Evolutionary conservation across 495 filamentous ascomycete species (phyloP), one percentile per base, ranked within the genome.

Genomic region (Trichoderma virens): DNA sequence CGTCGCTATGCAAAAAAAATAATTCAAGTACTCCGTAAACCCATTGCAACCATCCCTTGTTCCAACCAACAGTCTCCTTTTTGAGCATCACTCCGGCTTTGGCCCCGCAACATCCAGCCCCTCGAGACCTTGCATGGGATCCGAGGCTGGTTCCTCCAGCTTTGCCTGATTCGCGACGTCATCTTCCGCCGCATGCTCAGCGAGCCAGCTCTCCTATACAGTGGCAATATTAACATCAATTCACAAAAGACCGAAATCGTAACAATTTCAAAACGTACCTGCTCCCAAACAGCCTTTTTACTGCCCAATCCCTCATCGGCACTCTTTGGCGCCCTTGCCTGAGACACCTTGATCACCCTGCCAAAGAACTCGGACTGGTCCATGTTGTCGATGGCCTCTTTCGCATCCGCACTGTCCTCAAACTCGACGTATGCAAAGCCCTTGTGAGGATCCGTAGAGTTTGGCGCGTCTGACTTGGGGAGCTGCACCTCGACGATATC

Each of bases 341-440:
- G 82, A 16, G 91, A 91, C 20, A 98, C 94, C 73, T 90, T 96
- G 74, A 99, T 88, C 3, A 94, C 89, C 34, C 90, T 83, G 2
- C 93, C 95, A 72, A 91, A 97, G n/a, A 99, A 81, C 79, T 97
- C 92, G 65, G 92, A 88, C 71, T 95, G 92, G 70, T 99, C 91
- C 95, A 98, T 97, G 75, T 99, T 99, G 81, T 98, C 91, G 71
- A 99, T 96, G 41, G 94, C 94, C 75, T 97, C 94, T 65, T 87
- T 88, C 59, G 92, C 93, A 76, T 99, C 94, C 62, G 86, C 86
- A 25, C 86, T 81, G 38, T 90, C 79, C 70, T 97, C 92, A 73
- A 90, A 99, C 71, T 99, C 94, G 41, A 99, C 90, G 70, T 98
- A 98, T 66, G 92, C 95, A 75, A 97, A 99, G 0, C 94, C 94